Base-by-base conservation (phyloP, 345 rosid species). In the Syzygium oleosum region DNA sequence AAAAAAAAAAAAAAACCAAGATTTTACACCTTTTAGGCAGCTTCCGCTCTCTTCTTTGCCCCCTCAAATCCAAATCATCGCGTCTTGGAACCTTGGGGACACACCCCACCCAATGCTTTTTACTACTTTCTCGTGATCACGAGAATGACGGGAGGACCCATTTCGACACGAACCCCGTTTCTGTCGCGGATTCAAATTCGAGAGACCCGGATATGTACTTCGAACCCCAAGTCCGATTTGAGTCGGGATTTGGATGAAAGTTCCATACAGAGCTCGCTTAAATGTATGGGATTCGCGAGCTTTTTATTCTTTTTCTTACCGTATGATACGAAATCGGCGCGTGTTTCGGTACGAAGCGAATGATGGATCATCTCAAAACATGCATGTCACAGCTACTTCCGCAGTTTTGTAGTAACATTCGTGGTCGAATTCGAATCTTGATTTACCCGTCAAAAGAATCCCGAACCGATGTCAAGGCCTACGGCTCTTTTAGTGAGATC, bases 281-380 rank as follows among this genome's bases (percentile, higher is more conserved):
- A 63, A 63, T 29, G 29, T 7, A 29, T 7, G 15, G 21, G 5
- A 13, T 0, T 4, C 6, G 15, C 21, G 3, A 63, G 1, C 15
- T 29, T 29, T 7, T 29, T 11, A n/a, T 2, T 15, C 15, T 7
- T 29, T 3, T 1, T 29, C 11, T 29, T 0, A 1, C 17, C 41
- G 17, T 31, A 63, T 13, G 0, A 15, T 29, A 3, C 0, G 0
- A 65, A 31, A 31, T 15, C 1, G 0, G 4, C 7, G 78, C 7
- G 17, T 3, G 6, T 65, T 31, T 65, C 12, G 2, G 0, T 9
- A 65, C 0, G 12, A 17, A 65, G 8, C 3, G 5, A 1, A 16
- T 1, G 0, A 2, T 1, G 6, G 16, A 29, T 65, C 1, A 0
- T 16, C 1, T 59, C 29, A 25, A 58, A 58, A 12, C 12, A 11